phyloP scores from a whole-genome alignment of 1,139 yeast species.

The Casaregolazyma suthepensis region DNA sequence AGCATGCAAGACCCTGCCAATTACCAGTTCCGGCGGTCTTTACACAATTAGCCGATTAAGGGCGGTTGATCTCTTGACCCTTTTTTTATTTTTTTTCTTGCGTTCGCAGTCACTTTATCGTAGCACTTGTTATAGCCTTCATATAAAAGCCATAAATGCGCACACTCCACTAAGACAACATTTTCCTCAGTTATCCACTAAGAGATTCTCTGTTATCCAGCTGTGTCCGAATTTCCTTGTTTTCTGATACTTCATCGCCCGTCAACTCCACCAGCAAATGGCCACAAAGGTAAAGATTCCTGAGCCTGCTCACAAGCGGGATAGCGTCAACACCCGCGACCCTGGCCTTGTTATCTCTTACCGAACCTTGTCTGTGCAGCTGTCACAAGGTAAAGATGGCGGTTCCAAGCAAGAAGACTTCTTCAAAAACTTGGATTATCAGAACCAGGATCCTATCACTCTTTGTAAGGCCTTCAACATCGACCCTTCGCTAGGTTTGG shows the following conservation, averaged over 20 bases:
- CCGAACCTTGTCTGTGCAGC: constrained; percentile 27
- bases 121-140: not conserved
- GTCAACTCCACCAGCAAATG: not conserved
- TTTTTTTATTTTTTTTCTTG: not conserved
- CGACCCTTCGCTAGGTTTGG: constrained; percentile 28
- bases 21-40: not conserved
- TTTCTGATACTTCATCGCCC: not conserved
- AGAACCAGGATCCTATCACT: constrained; percentile 10
- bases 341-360: constrained; percentile 8
- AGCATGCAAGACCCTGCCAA: not conserved
- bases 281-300: not conserved
- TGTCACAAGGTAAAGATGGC: constrained; percentile 8
- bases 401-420: constrained; percentile 11
- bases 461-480: constrained; percentile 16
- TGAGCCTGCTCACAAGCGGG: not conserved
- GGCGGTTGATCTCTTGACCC: not conserved
- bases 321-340: not conserved
- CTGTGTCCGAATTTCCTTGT: not conserved
- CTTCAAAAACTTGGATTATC: constrained; percentile 18
- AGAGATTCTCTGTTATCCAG: not conserved
- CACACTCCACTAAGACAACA: not conserved
- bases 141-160: not conserved
- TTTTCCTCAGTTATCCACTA: not conserved
- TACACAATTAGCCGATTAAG: not conserved
- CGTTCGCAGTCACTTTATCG: not conserved